phyloP scores from a whole-genome alignment of 2,329 filamentous ascomycete genomes.

The Trichoderma endophyticum region DNA sequence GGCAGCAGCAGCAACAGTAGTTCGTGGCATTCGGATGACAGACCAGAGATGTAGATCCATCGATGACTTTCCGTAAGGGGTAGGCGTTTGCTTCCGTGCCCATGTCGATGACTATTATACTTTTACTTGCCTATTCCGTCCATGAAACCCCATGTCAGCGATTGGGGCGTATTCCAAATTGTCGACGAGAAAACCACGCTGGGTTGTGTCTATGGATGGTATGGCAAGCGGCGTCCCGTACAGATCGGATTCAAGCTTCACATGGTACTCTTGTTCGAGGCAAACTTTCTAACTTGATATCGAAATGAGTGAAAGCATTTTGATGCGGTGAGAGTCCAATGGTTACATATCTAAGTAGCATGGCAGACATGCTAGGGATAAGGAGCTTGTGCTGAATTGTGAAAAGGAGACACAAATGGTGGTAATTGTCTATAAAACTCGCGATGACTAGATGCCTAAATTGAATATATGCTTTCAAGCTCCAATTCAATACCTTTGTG shows the following conservation, averaged over 20 bases:
- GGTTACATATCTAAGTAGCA: too few species aligned
- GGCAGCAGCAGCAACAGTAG: too few species aligned
- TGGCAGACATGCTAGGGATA: neutral
- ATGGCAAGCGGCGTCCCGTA: neutral
- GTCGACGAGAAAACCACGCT: neutral
- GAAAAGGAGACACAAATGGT: neutral
- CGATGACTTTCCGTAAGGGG: neutral
- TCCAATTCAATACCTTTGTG: neutral
- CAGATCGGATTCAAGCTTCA: neutral
- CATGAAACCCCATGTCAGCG: neutral
- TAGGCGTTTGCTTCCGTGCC: neutral
- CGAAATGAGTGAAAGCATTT: neutral
- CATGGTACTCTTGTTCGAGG: neutral
- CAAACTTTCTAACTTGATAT: neutral
- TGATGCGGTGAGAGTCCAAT: neutral
- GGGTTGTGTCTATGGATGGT: neutral
- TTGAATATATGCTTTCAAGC: neutral
- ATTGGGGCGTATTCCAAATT: neutral
- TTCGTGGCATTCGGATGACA: neutral
- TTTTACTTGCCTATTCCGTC: neutral
- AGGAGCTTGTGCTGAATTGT: rapidly evolving
- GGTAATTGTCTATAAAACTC: neutral
- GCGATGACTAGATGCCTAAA: neutral
- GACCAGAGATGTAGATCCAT: neutral
- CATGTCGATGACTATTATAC: neutral